Conservation (phyloP, 352 stramenopile genomes). For the Globisporangium recalcitrans region DNA sequence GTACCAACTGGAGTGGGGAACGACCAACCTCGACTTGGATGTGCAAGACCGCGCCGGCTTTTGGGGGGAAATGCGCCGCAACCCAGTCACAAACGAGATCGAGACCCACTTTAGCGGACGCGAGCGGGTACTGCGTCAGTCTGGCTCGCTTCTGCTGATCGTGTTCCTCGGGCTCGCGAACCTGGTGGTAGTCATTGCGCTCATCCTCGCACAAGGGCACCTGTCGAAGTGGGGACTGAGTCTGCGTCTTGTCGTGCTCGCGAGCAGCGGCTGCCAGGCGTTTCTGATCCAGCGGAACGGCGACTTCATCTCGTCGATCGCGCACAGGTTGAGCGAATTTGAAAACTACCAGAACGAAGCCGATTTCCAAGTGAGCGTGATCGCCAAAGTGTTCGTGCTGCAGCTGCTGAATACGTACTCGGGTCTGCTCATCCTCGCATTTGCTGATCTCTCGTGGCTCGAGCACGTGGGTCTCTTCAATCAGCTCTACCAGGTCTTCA, state of each 20-base stretch:
- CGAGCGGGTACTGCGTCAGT: conserved; percentile 14
- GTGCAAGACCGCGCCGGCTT: conserved; percentile 25
- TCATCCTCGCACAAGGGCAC: conserved; percentile 30
- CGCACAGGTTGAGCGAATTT: conserved; percentile 26
- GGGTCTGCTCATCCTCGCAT: conserved; percentile 29
- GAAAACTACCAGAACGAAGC: conserved; percentile 27
- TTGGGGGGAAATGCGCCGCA: conserved; percentile 18
- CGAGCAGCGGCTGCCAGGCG: conserved; percentile 24
- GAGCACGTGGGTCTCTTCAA: not conserved
- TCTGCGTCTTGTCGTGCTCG: conserved; percentile 25
- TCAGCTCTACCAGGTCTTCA: conserved; percentile 12
- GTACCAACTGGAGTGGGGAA: conserved; percentile 61
- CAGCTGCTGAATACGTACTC: conserved; percentile 36
- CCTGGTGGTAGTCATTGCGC: conserved; percentile 20
- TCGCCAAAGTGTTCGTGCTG: conserved; percentile 41
- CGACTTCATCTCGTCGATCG: conserved; percentile 21
- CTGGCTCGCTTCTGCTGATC: conserved; percentile 19
- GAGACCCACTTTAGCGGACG: conserved; percentile 19
- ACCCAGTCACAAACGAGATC: conserved; percentile 30
- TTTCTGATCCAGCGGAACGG: conserved; percentile 26
- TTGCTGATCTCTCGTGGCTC: conserved; percentile 15
- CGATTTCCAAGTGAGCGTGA: conserved; percentile 24
- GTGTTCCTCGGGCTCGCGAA: conserved; percentile 18
- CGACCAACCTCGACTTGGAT: conserved; percentile 13
- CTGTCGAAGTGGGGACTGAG: conserved; percentile 17